phyloP scores from a whole-genome alignment of 2,329 filamentous ascomycete genomes.

The Microcyclosporella mali region DNA sequence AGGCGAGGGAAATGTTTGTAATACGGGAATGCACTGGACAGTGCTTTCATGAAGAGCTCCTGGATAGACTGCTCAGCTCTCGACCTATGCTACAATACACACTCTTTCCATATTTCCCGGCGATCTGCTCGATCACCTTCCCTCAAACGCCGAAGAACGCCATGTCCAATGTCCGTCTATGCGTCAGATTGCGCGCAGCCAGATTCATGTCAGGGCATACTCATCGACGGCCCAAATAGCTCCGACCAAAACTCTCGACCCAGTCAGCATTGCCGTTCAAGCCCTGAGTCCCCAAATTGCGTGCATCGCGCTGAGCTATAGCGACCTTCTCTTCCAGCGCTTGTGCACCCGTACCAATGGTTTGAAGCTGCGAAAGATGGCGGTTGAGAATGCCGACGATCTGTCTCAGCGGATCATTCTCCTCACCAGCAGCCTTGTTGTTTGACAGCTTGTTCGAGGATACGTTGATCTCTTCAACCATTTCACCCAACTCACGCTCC shows the following conservation, averaged over 20 bases:
- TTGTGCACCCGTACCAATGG: slow-evolving; percentile 81
- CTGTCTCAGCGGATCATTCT: slow-evolving; percentile 67
- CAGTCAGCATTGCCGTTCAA: slow-evolving; percentile 55
- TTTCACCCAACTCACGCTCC: slow-evolving; percentile 83
- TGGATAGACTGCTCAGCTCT: not conserved
- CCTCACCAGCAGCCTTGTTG: slow-evolving; percentile 75
- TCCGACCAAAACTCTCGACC: slow-evolving; percentile 84
- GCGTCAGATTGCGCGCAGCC: not conserved
- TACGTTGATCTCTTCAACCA: slow-evolving; percentile 97
- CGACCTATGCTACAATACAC: not conserved
- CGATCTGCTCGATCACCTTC: not conserved
- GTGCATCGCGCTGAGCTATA: slow-evolving; percentile 72
- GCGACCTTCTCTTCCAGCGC: slow-evolving; percentile 75
- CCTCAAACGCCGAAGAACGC: not conserved
- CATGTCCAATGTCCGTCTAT: not conserved
- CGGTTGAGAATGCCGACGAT: slow-evolving; percentile 93
- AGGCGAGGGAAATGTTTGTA: not conserved
- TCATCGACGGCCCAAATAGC: slow-evolving; percentile 67
- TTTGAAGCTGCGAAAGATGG: slow-evolving; percentile 84
- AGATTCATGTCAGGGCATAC: too few relatives aligned
- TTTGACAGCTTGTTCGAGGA: slow-evolving; percentile 72
- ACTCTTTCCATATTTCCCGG: not conserved
- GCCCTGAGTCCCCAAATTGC: slow-evolving; percentile 45
- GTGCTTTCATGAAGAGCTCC: not conserved
- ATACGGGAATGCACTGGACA: too few relatives aligned